Base-by-base conservation (phyloP, 140 eudicot genomes). In the Oenanthe javanica region DNA sequence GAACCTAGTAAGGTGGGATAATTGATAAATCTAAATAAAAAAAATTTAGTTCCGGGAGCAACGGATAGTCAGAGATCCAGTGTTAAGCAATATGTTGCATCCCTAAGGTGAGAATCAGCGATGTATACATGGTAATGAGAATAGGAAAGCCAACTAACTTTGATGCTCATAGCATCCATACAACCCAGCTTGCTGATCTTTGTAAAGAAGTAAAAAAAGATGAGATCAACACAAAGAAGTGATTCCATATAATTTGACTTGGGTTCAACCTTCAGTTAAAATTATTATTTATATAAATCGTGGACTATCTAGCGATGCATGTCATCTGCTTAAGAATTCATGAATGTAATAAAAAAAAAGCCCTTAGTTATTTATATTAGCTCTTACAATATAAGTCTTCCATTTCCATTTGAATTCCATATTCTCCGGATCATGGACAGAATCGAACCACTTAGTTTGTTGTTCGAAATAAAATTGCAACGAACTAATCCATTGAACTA, bases 361-460 rank as follows among this genome's bases (percentile, higher is more conserved):
- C 61, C 71, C 51, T 48, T 48, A 48, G 15, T 13, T 18, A 42
- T 14, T 81, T 70, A n/a, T 57, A 79, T 54, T 47, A 36, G 79
- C 72, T 47, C 98, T 90, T 91, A 93, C 98, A 93, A 52, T 77
- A 76, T 72, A 74, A 93, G 92, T 75, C 12, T 85, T 57, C 81
- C 84, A 40, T 92, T 83, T 74, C 83, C 80, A 80, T 84, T 89
- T 25, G 89, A 81, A 55, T 85, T 89, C 88, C 89, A 84, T 76
- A 85, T 90, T 84, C 85, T 86, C 98, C 98, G 92, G 74, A 94
- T 91, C 43, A 40, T 71, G 78, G 97, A 89, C 50, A 96, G 86
- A 84, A 94, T 48, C 11, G 97, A 82, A 85, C 98, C 98, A 83
- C 72, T 92, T 78, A 94, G 77, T 69, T 86, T 86, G 81, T 94